Conservation (phyloP, 2,329 filamentous ascomycete genomes). For the Trichoderma citrinoviride region DNA sequence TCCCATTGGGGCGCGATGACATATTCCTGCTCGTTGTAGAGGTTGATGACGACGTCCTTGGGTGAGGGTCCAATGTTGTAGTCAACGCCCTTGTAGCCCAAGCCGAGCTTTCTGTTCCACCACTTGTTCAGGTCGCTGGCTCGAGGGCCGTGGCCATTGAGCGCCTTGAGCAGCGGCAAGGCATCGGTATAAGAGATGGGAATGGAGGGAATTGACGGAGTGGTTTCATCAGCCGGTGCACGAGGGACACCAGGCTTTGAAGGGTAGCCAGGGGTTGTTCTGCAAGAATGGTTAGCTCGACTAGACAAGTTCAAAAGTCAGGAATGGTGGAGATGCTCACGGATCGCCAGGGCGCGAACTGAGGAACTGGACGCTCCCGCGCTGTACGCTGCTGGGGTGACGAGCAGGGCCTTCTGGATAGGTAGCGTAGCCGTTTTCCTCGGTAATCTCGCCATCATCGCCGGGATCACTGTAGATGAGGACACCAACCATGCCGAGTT, state of each 20-base stretch:
- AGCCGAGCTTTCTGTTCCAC: constrained; percentile 69
- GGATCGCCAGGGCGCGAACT: constrained; percentile 71
- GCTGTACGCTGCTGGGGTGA: constrained; percentile 83
- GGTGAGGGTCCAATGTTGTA: constrained; percentile 86
- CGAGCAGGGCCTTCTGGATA: constrained; percentile 87
- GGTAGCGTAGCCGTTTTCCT: constrained; percentile 71
- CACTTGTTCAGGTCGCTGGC: constrained; percentile 68
- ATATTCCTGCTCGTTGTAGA: constrained; percentile 78
- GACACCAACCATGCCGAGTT: constrained; percentile 82
- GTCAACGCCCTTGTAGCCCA: constrained; percentile 75
- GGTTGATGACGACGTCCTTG: constrained; percentile 65
- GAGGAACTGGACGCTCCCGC: constrained; percentile 81
- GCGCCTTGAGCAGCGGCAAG: constrained; percentile 78
- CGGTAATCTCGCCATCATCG: constrained; percentile 79
- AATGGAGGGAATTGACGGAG: constrained; percentile 83
- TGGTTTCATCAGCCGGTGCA: constrained; percentile 64
- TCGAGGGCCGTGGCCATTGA: constrained; percentile 84
- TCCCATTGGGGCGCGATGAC: constrained; percentile 83
- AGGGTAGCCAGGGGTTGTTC: constrained; percentile 87
- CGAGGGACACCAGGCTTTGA: constrained; percentile 86
- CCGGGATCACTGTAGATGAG: constrained; percentile 87
- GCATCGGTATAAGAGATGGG: constrained; percentile 88
- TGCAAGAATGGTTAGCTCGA: constrained; percentile 23
- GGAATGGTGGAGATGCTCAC: constrained; percentile 30
- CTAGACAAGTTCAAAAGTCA: constrained; percentile 20